These are phyloP conservation scores for Rhynchosporium agropyri DNA, from an alignment of 2,329 filamentous ascomycete species.

Conservation along the genomic window DNA sequence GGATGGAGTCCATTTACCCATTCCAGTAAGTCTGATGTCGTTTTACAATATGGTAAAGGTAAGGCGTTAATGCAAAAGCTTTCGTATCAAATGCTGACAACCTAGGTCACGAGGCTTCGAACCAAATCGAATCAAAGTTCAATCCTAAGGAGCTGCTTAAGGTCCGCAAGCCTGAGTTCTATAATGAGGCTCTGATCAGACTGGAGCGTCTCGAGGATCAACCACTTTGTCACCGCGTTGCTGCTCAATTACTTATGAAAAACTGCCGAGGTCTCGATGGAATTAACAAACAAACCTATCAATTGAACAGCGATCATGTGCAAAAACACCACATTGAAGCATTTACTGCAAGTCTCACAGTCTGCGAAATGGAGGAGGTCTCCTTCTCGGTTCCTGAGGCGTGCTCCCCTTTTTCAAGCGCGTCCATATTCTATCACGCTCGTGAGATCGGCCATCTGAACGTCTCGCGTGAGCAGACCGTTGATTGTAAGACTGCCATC, in stretches of 20 bases:
- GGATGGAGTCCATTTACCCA: constrained; percentile 24
- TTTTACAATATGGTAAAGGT: constrained; percentile 12
- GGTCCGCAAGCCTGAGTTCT: constrained; percentile 37
- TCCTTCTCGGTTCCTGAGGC: constrained; percentile 52
- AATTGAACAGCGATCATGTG: constrained; percentile 41
- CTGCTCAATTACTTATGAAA: constrained; percentile 42
- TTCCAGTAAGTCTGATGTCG: not conserved
- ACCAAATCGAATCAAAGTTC: constrained; percentile 16
- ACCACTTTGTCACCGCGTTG: constrained; percentile 41
- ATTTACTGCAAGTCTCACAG: constrained; percentile 63
- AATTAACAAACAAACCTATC: constrained; percentile 36
- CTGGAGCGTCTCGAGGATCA: constrained; percentile 40
- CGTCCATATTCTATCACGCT: constrained; percentile 43
- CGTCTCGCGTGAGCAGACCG: constrained; percentile 43
- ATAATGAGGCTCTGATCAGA: constrained; percentile 41
- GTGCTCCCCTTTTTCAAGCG: constrained; percentile 51
- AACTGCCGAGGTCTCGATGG: constrained; percentile 41
- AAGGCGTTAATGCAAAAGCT: not conserved
- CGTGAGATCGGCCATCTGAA: constrained; percentile 45
- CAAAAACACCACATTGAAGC: constrained; percentile 53
- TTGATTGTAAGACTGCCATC: constrained; percentile 56
- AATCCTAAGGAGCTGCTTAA: constrained; percentile 32
- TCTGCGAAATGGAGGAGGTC: constrained; percentile 62
- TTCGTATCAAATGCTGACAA: not conserved
- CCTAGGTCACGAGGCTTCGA: constrained; percentile 5